phyloP scores from a whole-genome alignment of 2,329 filamentous ascomycete genomes.

The Aspergillus viridinutans region DNA sequence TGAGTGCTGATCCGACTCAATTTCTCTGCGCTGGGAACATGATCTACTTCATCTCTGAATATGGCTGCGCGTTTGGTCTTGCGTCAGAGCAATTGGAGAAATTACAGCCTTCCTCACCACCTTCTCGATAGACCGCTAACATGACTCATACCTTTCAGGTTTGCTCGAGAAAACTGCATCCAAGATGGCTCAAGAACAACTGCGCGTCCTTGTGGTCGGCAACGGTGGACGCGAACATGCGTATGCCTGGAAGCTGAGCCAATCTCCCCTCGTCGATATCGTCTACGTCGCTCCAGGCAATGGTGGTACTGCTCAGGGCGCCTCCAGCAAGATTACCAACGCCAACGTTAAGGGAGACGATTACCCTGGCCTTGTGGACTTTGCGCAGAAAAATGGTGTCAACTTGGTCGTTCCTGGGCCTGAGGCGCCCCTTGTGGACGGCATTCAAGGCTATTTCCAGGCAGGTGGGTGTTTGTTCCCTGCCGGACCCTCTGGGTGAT shows the following conservation, averaged over 20 bases:
- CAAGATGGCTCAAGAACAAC: slow-evolving; percentile 42
- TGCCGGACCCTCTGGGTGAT: not conserved
- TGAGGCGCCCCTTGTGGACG: slow-evolving; percentile 88
- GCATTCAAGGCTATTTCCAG: slow-evolving; percentile 79
- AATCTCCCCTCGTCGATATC: slow-evolving; percentile 72
- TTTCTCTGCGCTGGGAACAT: not conserved
- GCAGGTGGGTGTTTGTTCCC: slow-evolving; percentile 36
- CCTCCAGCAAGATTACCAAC: slow-evolving; percentile 63
- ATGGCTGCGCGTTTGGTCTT: not conserved
- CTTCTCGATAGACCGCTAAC: not conserved
- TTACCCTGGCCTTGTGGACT: slow-evolving; percentile 69
- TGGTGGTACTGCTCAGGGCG: slow-evolving; percentile 68
- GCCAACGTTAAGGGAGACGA: slow-evolving; percentile 68
- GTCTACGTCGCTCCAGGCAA: slow-evolving; percentile 73
- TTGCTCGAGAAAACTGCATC: slow-evolving; percentile 16
- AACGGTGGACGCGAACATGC: slow-evolving; percentile 94
- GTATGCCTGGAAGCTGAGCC: slow-evolving; percentile 86
- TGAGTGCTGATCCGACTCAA: not conserved
- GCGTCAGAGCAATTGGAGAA: not conserved
- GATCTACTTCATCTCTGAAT: not conserved
- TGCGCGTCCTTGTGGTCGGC: slow-evolving; percentile 80
- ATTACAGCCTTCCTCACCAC: not conserved
- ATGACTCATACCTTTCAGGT: slow-evolving; percentile 6
- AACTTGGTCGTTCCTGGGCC: slow-evolving; percentile 87
- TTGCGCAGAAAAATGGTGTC: slow-evolving; percentile 68